Percentiles rank a stretch among this genome's conserved stretches.
These are phyloP conservation scores for Aspergillus cristatus DNA, from an alignment of 495 filamentous ascomycete species.

Conservation along the genomic window DNA sequence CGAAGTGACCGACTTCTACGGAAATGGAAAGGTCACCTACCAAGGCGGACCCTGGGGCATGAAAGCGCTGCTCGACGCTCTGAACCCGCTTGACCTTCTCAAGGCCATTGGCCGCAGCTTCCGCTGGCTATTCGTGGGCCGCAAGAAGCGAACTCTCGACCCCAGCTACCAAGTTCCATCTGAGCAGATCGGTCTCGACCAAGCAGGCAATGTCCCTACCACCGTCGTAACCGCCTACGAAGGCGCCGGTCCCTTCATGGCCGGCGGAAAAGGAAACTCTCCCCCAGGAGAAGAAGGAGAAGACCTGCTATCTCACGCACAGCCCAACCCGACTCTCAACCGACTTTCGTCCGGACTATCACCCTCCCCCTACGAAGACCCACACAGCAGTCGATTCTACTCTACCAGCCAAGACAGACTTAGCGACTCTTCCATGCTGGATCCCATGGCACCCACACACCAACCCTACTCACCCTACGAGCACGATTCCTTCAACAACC, in stretches of 20 bases:
- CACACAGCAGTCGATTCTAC: constrained; percentile 14
- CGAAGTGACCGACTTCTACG: constrained; percentile 37
- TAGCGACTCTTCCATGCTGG: constrained; percentile 8
- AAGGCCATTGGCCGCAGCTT: constrained; percentile 70
- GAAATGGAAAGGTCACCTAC: constrained; percentile 43
- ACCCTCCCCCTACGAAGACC: constrained; percentile 15
- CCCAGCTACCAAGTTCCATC: constrained; percentile 35
- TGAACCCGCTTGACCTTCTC: constrained; percentile 78
- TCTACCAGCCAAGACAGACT: constrained; percentile 2
- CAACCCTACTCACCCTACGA: constrained; percentile 20
- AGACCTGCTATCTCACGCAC: constrained; percentile 32
- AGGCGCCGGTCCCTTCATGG: constrained; percentile 15
- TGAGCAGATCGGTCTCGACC: constrained; percentile 25
- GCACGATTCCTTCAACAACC: constrained; percentile 16
- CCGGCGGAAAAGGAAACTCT: constrained; percentile 14
- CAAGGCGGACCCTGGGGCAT: constrained; percentile 55
- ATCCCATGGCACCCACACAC: constrained; percentile 4
- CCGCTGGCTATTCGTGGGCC: constrained; percentile 72
- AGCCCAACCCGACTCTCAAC: constrained; percentile 25
- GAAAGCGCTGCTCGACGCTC: constrained; percentile 57
- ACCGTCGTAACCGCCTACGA: constrained; percentile 22
- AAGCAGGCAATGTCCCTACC: constrained; percentile 7
- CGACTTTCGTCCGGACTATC: constrained; percentile 1
- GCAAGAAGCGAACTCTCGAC: constrained; percentile 45
- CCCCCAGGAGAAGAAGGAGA: constrained; percentile 30